These are phyloP conservation scores for Macrophomina tecta DNA, from an alignment of 2,329 filamentous ascomycete species.

Conservation along the genomic window DNA sequence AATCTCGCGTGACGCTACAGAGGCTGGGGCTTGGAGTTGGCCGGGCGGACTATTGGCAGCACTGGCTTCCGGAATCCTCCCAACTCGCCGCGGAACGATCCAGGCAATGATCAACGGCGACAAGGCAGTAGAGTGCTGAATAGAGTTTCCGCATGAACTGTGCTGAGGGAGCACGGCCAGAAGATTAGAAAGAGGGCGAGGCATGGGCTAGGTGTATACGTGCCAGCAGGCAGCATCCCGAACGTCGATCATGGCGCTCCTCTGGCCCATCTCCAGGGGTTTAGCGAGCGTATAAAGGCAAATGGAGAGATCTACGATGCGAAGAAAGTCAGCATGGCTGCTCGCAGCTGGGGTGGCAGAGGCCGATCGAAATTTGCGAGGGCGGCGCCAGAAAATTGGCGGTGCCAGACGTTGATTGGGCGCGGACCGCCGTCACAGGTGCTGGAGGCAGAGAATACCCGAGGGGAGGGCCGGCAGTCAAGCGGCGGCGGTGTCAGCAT, in stretches of 20 bases:
- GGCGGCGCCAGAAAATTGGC: neutral
- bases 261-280: neutral
- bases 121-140: neutral
- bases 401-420: neutral
- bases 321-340: too few species aligned
- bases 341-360: neutral
- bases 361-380: constrained; percentile 4
- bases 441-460: neutral
- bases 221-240: neutral
- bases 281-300: neutral
- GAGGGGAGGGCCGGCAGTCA: neutral
- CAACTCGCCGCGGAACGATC: neutral
- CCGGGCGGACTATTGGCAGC: neutral
- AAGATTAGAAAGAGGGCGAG: neutral
- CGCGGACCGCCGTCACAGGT: neutral
- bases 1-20: neutral
- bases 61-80: constrained; percentile 1
- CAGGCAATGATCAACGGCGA: neutral
- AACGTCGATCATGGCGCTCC: neutral
- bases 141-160: constrained; percentile 17
- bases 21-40: neutral
- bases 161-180: neutral
- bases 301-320: neutral
- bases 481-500: neutral
- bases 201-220: neutral